Conservation (phyloP, 345 rosid species). For the Bruguiera parviflora region DNA sequence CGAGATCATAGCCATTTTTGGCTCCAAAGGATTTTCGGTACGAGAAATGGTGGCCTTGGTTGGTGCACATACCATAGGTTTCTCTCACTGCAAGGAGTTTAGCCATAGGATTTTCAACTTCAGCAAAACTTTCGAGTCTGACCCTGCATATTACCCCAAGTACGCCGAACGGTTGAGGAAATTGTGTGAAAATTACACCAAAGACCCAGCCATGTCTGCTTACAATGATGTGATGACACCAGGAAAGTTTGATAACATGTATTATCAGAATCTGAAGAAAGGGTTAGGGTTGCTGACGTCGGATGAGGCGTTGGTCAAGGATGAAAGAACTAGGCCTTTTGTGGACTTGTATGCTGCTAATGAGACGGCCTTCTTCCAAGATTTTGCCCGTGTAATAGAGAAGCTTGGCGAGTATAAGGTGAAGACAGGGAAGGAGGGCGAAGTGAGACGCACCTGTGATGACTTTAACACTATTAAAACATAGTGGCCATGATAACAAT, state of each 20-base stretch:
- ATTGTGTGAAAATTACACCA: slow-evolving; percentile 33
- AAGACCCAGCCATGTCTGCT: slow-evolving; percentile 40
- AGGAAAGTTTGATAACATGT: slow-evolving; percentile 50
- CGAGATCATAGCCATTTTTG: slow-evolving; percentile 5
- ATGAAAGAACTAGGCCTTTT: slow-evolving; percentile 34
- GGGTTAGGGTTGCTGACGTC: slow-evolving; percentile 42
- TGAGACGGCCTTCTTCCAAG: slow-evolving; percentile 40
- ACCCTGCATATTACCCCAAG: slow-evolving; percentile 32
- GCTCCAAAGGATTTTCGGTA: slow-evolving; percentile 10
- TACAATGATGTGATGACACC: slow-evolving; percentile 60
- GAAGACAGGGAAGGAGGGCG: slow-evolving; percentile 44
- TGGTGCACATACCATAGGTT: slow-evolving; percentile 54
- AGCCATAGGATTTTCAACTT: slow-evolving; percentile 29
- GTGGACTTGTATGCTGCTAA: slow-evolving; percentile 40
- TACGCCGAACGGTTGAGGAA: slow-evolving; percentile 39
- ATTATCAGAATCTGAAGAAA: slow-evolving; percentile 37
- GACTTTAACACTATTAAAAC: slow-evolving; percentile 26
- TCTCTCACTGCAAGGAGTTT: slow-evolving; percentile 56
- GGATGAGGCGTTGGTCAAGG: slow-evolving; percentile 29
- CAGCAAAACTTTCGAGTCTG: slow-evolving; percentile 24
- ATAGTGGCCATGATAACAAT: too few relatives aligned
- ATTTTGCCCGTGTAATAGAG: slow-evolving; percentile 47
- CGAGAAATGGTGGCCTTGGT: slow-evolving; percentile 21
- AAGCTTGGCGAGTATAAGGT: slow-evolving; percentile 38
- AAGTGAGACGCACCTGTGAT: slow-evolving; percentile 54